These are phyloP conservation scores for Paradendryphiella salina DNA, from an alignment of 2,329 filamentous ascomycete species.

Conservation along the genomic window DNA sequence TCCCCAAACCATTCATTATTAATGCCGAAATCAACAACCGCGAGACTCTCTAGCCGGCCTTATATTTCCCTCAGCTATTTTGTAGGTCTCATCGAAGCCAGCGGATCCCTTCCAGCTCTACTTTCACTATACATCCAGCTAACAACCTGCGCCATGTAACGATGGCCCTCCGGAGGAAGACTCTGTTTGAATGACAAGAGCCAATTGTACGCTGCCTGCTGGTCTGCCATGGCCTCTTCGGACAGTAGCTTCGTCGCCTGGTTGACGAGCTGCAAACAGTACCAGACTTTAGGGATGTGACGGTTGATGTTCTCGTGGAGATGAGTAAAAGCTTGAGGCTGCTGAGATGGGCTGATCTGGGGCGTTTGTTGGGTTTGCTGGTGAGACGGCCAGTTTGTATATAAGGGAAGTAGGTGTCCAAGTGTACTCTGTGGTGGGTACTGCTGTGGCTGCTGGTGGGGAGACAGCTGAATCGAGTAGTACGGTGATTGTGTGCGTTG, in stretches of 20 bases:
- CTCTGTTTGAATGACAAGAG: not conserved
- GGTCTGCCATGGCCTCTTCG: not conserved
- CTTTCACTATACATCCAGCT: not conserved
- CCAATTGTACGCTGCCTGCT: not conserved
- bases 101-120: not conserved
- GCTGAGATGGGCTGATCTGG: not conserved
- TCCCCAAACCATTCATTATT: too few relatives aligned
- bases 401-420: not conserved
- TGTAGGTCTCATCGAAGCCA: not conserved
- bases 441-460: not conserved
- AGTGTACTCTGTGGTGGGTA: not conserved
- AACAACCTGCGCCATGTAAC: slow-evolving; percentile 2
- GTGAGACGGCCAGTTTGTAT: not conserved
- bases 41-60: not conserved
- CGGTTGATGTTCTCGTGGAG: slow-evolving; percentile 3
- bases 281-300: slow-evolving; percentile 2
- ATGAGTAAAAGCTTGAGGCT: not conserved
- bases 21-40: rapidly evolving
- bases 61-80: too few relatives aligned
- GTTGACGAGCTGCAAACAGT: not conserved
- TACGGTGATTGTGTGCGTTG: not conserved
- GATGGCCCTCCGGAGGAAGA: not conserved
- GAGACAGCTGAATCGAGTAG: not conserved
- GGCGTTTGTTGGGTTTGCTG: not conserved
- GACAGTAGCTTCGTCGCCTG: not conserved